phyloP scores from a whole-genome alignment of 306 rosid genomes.

The Castanea mollissima region DNA sequence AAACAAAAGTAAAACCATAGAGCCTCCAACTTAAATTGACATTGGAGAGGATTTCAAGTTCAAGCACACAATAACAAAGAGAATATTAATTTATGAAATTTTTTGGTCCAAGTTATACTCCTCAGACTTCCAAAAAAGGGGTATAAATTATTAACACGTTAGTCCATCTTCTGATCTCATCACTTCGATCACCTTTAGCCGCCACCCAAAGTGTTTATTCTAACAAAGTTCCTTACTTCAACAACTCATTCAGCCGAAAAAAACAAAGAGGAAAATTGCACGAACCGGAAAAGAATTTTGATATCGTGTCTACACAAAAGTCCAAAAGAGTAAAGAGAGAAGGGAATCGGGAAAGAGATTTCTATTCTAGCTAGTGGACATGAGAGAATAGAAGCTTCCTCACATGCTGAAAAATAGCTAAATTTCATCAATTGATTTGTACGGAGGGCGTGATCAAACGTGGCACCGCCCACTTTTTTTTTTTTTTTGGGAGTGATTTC shows the following conservation, averaged over 20 bases:
- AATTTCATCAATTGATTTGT: not conserved
- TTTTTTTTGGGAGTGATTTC: not conserved
- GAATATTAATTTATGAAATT: not conserved
- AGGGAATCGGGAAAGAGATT: not conserved
- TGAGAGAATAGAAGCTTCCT: constrained; percentile 19
- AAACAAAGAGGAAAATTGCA: not conserved
- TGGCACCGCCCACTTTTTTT: too few species aligned
- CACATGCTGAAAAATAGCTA: not conserved
- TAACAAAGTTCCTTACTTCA: not conserved
- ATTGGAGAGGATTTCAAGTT: not conserved
- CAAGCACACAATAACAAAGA: not conserved
- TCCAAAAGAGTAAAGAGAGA: not conserved
- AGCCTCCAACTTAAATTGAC: not conserved
- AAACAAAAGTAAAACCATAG: not conserved
- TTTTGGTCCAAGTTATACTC: not conserved
- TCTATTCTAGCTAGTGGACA: not conserved
- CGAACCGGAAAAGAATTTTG: not conserved
- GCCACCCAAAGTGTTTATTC: not conserved
- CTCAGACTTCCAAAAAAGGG: not conserved
- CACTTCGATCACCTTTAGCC: not conserved
- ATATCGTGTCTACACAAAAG: not conserved
- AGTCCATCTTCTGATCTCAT: not conserved
- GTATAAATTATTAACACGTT: not conserved
- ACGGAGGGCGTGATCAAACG: not conserved
- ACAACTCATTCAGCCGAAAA: not conserved